phyloP scores from a whole-genome alignment of 352 stramenopile species.

The Globisporangium acanthophoron region DNA sequence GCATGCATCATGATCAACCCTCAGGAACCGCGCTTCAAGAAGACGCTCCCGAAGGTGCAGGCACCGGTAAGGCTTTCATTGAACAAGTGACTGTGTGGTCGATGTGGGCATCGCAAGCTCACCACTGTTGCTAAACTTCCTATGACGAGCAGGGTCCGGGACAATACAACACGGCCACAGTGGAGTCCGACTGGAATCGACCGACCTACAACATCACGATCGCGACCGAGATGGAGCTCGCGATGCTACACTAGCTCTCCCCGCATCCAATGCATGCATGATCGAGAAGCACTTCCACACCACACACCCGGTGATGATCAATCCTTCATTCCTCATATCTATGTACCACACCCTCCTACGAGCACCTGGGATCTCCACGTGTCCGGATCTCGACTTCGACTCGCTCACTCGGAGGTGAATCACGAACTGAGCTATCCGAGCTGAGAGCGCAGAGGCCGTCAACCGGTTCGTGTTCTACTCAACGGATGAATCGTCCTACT shows the following conservation, averaged over 20 bases:
- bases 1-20: not conserved
- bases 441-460: no score
- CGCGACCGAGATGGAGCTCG: conserved; percentile 77
- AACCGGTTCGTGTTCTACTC: no score
- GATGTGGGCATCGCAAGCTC: not conserved
- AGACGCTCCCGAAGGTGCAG: conserved; percentile 43
- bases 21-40: conserved; percentile 75
- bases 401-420: no score
- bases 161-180: conserved; percentile 62
- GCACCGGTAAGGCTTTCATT: conserved; percentile 32
- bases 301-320: no score
- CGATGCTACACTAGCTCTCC: conserved; percentile 35
- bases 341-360: not conserved
- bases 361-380: not conserved
- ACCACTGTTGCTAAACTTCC: not conserved
- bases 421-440: no score
- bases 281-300: no score
- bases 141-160: conserved; percentile 44
- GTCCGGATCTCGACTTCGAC: no score
- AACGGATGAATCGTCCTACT: no score
- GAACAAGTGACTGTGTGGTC: not conserved
- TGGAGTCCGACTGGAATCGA: conserved; percentile 79
- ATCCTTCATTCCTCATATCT: no score
- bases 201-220: conserved; percentile 87
- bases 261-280: no score